Conservation (phyloP, 129 eudicot species). For the Sambucus nigra region DNA sequence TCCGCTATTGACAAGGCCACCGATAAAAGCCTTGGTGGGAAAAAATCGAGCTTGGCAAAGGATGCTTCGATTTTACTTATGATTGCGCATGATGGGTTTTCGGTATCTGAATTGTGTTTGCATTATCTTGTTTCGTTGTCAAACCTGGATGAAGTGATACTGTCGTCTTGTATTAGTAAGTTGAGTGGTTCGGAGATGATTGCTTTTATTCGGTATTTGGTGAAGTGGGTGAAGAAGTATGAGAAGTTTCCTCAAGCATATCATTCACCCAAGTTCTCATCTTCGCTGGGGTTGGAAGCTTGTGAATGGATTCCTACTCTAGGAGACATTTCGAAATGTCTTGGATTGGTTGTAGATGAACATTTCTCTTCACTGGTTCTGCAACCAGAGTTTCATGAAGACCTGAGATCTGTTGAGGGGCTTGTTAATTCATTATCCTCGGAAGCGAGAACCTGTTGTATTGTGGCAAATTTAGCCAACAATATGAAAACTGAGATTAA, state of each 20-base stretch:
- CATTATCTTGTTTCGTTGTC: slow-evolving; percentile 49
- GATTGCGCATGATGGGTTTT: slow-evolving; percentile 72
- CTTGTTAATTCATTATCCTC: slow-evolving; percentile 48
- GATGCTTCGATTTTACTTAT: slow-evolving; percentile 57
- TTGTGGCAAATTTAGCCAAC: slow-evolving; percentile 36
- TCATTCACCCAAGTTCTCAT: slow-evolving; percentile 35
- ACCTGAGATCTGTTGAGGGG: slow-evolving; percentile 38
- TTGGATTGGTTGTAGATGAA: slow-evolving; percentile 73
- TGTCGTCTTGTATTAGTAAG: slow-evolving; percentile 59
- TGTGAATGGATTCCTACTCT: slow-evolving; percentile 60
- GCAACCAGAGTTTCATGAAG: slow-evolving; percentile 65
- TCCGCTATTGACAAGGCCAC: slow-evolving; percentile 38
- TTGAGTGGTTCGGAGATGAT: slow-evolving; percentile 54
- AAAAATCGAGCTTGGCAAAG: slow-evolving; percentile 31
- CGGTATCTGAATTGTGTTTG: slow-evolving; percentile 54
- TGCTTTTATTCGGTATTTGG: slow-evolving; percentile 52
- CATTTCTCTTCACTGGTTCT: slow-evolving; percentile 68
- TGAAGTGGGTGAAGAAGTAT: slow-evolving; percentile 71
- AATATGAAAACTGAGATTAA: slow-evolving; percentile 23
- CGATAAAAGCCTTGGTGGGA: slow-evolving; percentile 24
- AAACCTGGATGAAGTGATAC: slow-evolving; percentile 63
- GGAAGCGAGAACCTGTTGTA: slow-evolving; percentile 55
- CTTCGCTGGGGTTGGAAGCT: slow-evolving; percentile 29
- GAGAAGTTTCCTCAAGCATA: slow-evolving; percentile 61
- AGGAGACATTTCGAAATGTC: slow-evolving; percentile 45